phyloP scores from a whole-genome alignment of 2,329 filamentous ascomycete genomes.

The Sclerotinia minor region DNA sequence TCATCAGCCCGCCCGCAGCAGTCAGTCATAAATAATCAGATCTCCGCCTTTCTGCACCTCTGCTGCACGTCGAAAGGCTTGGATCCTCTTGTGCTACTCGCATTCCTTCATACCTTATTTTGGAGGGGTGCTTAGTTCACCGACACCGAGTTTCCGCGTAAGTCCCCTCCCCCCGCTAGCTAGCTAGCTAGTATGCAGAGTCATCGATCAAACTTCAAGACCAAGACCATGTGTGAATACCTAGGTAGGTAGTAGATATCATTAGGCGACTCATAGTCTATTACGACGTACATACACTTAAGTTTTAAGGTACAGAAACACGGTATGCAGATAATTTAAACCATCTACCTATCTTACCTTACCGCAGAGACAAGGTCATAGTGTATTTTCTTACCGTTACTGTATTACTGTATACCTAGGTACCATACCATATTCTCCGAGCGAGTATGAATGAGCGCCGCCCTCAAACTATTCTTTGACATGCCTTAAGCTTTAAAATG shows the following conservation, averaged over 20 bases:
- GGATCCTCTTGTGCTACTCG: neutral
- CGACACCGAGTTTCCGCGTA: constrained; percentile 9
- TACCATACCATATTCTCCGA: neutral
- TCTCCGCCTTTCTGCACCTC: constrained; percentile 24
- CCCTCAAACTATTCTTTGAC: neutral
- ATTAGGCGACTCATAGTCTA: constrained; percentile 1
- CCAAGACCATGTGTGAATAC: no score
- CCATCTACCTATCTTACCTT: neutral
- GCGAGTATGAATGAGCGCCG: neutral
- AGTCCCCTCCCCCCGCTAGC: neutral
- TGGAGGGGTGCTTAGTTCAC: neutral
- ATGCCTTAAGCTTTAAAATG: neutral
- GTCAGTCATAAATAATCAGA: neutral
- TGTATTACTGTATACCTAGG: no score
- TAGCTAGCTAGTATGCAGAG: neutral
- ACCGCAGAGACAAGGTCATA: neutral
- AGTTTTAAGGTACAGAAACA: constrained; percentile 8
- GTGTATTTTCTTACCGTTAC: neutral
- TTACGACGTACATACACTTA: no score
- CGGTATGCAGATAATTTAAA: constrained; percentile 8
- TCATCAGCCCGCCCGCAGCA: constrained; percentile 16
- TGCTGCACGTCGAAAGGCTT: constrained; percentile 20
- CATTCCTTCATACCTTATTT: neutral
- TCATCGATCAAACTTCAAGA: constrained; percentile 8
- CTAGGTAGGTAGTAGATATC: neutral